phyloP scores from a whole-genome alignment of 768 basidiomycete genomes.

The Auriscalpium microsporum region DNA sequence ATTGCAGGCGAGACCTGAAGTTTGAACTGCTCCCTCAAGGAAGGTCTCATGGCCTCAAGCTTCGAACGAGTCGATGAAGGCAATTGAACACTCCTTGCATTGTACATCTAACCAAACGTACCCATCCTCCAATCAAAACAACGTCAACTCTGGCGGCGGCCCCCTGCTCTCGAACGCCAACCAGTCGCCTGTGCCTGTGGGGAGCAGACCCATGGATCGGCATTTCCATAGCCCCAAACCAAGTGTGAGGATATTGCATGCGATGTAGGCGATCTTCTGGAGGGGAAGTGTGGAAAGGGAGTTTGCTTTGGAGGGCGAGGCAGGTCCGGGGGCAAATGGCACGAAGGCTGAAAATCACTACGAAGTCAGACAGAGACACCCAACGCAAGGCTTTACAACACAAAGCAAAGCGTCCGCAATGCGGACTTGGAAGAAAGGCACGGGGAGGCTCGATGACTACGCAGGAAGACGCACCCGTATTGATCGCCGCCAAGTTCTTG shows the following conservation, averaged over 20 bases:
- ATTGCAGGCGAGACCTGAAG: too few species aligned
- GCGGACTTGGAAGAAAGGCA: too few species aligned
- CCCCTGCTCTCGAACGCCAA: slow-evolving; percentile 84
- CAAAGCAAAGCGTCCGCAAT: too few species aligned
- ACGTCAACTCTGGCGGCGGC: slow-evolving; percentile 36
- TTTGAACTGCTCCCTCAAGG: too few species aligned
- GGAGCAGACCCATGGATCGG: slow-evolving; percentile 83
- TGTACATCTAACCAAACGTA: too few species aligned
- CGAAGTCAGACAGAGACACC: not conserved
- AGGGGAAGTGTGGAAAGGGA: slow-evolving; percentile 45
- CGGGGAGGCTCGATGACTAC: not conserved
- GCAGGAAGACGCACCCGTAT: slow-evolving; percentile 43
- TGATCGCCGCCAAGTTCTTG: slow-evolving; percentile 73
- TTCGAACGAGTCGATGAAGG: too few species aligned
- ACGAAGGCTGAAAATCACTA: slow-evolving; percentile 46
- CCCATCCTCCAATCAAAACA: not conserved
- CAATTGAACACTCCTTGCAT: too few species aligned
- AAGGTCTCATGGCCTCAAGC: too few species aligned
- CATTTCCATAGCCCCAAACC: slow-evolving; percentile 90
- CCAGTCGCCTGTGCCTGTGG: slow-evolving; percentile 91
- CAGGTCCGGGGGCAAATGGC: slow-evolving; percentile 55
- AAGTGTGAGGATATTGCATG: slow-evolving; percentile 71
- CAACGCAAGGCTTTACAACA: not conserved
- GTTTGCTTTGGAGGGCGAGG: slow-evolving; percentile 36
- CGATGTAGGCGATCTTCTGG: slow-evolving; percentile 64